These are phyloP conservation scores for Astragalus glycyphyllos DNA, from an alignment of 306 rosid species.

Conservation along the genomic window DNA sequence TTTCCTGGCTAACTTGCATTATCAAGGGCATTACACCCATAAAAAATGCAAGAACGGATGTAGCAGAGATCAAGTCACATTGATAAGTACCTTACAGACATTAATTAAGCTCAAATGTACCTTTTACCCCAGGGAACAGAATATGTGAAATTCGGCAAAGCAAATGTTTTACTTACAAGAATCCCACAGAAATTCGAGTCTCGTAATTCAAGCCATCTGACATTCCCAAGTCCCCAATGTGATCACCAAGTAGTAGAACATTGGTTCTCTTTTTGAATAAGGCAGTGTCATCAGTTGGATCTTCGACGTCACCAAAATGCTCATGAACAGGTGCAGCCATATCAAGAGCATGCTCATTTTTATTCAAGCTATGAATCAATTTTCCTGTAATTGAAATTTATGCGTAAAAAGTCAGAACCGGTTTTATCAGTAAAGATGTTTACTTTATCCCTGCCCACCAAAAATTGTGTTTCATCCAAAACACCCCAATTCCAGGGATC, in stretches of 20 bases:
- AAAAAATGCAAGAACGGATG: slow-evolving; percentile 23
- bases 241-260: slow-evolving; percentile 94
- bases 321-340: slow-evolving; percentile 91
- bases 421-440: slow-evolving; percentile 2
- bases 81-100: slow-evolving; percentile 14
- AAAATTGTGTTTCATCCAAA: slow-evolving; percentile 20
- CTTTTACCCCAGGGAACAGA: neutral
- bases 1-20: neutral
- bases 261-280: slow-evolving; percentile 77
- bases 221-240: slow-evolving; percentile 91
- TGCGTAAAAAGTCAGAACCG: slow-evolving; percentile 25
- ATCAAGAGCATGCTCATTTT: slow-evolving; percentile 92
- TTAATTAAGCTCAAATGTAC: neutral
- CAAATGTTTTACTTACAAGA: slow-evolving; percentile 68
- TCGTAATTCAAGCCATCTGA: slow-evolving; percentile 89
- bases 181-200: slow-evolving; percentile 82
- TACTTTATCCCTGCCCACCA: neutral
- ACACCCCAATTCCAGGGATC: slow-evolving; percentile 3
- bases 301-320: slow-evolving; percentile 66
- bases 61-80: slow-evolving; percentile 5
- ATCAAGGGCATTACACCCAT: neutral
- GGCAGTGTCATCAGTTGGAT: slow-evolving; percentile 55
- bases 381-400: slow-evolving; percentile 66
- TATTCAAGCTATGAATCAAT: slow-evolving; percentile 86
- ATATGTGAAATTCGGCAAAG: slow-evolving; percentile 15